Percentiles rank a stretch among this genome's conserved stretches.
Conservation (phyloP, 768 basidiomycete species). For the Pleurotus sapidus region DNA sequence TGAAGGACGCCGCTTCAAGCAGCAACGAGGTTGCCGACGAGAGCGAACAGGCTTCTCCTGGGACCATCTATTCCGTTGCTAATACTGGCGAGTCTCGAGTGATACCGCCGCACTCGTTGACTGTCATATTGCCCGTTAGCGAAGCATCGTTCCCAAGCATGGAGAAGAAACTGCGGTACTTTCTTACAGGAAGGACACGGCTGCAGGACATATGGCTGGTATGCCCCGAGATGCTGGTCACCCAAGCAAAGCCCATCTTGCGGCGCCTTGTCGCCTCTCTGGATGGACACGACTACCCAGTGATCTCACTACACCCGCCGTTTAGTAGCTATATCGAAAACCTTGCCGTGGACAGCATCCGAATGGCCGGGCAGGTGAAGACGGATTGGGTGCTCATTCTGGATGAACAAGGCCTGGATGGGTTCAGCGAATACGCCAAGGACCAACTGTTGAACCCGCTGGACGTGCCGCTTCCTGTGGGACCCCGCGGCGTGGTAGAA, state of each 20-base stretch:
- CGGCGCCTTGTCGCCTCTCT: constrained; percentile 25
- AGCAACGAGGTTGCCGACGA: too few relatives aligned
- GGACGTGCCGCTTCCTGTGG: constrained; percentile 32
- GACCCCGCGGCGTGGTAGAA: constrained; percentile 31
- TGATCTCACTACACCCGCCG: constrained; percentile 43
- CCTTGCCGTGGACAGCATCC: constrained; percentile 25
- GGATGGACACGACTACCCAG: constrained; percentile 30
- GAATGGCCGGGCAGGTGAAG: constrained; percentile 32
- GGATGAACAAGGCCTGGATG: constrained; percentile 40
- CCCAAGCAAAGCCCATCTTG: constrained; percentile 32
- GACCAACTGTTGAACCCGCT: constrained; percentile 41
- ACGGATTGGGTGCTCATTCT: constrained; percentile 53
- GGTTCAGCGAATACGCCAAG: constrained; percentile 28
- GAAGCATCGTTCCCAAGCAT: constrained; percentile 28
- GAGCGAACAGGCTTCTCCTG: neutral
- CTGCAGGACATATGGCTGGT: constrained; percentile 47
- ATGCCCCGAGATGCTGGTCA: constrained; percentile 34
- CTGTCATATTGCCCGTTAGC: constrained; percentile 48
- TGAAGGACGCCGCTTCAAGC: neutral
- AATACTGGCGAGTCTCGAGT: neutral
- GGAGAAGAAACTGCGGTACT: constrained; percentile 30
- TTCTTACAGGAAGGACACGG: constrained; percentile 31
- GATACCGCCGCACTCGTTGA: constrained; percentile 29
- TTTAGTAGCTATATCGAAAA: constrained; percentile 35
- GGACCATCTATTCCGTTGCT: neutral